Evolutionary conservation across 345 rosid genomes (phyloP), one percentile per base, ranked within the genome.

Genomic region (Alliaria petiolata): DNA sequence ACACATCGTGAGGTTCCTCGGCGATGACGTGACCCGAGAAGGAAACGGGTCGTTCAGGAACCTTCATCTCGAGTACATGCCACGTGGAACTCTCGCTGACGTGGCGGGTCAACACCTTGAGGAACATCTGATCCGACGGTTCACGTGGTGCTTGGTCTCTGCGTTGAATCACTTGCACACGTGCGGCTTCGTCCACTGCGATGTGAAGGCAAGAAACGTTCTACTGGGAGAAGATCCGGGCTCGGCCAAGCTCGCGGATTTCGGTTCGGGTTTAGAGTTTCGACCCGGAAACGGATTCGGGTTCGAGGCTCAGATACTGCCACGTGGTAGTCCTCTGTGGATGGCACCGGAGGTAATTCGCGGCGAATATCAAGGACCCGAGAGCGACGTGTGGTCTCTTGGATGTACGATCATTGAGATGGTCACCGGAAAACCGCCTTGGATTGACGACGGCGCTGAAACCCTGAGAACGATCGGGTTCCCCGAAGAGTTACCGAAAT

Each of bases 381-480:
- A 67, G 50, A 67, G 72, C 16, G 72, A 67, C 51, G 72, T 67
- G 12, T 67, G 72, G 63, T 67, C 72, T 39, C 58, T 67, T 15
- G 72, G 72, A 5, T 67, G 72, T 52, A 67, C 72, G 22, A 43
- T 67, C 39, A 39, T 67, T 51, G 72, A 67, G 49, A 53, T 67
- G 71, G 28, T 25, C 19, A 67, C 71, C 22, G 51, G 71, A 52
- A 25, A 35, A 53, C 61, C 71, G 16, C 59, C 71, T 30, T 67
- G 71, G 71, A 14, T 2, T 8, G 51, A 53, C 16, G 15, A 36
- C 34, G 62, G 71, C 15, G 49, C 12, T 16, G 16, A 54, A 3
- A 8, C 63, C 4, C 52, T 67, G 28, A 51, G 47, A 49, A 35
- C 0, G 30, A 67, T 67, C 49, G 72, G 50, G 6, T 67, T 34